Evolutionary conservation across 129 eudicot species (phyloP), one percentile per base, ranked within the genome.

Genomic region (Flaveria linearis): DNA sequence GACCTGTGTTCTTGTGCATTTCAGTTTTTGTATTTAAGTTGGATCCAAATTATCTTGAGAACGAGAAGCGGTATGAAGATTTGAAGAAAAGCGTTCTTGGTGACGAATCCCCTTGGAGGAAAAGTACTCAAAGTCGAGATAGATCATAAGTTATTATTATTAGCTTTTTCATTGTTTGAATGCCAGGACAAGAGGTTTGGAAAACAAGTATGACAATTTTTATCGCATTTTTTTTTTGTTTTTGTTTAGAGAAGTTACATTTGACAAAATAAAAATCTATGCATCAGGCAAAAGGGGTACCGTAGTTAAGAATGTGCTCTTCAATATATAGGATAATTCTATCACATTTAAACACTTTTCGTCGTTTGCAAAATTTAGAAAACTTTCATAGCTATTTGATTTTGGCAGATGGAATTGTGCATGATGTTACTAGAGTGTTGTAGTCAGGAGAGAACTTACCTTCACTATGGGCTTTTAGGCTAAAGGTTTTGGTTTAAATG

Each of bases 381-480:
- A 49, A 28, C 23, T 61, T 25, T 56, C 36, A 1, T 11, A 20
- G 69, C 33, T 33, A 6, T 57, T 42, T 68, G 64, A 10, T 74
- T 36, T 71, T 10, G 82, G 79, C 83, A 93, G 97, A 94, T 94
- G 97, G 98, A 94, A 68, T 71, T 94, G 66, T 91, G 97, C 72
- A 89, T 91, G 22, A 94, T 94, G 98, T 47, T 94, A 52, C 41
- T 94, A 83, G 98, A 94, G 75, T 94, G 98, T 57, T 94, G 98
- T 86, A 88, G 96, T 82, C 98, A 94, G 65, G 98, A 94, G 78
- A 89, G 97, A 20, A 20, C 22, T 20, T 94, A 94, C 36, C 91
- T 88, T 91, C 91, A 94, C 73, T 94, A 88, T 80, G 98, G 98
- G 16, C 96, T 94, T 64, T 68, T 94, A 75, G 98, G 98, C n/a